phyloP scores from a whole-genome alignment of 805 yeast genomes.

The Lipomyces yamanashiensis region DNA sequence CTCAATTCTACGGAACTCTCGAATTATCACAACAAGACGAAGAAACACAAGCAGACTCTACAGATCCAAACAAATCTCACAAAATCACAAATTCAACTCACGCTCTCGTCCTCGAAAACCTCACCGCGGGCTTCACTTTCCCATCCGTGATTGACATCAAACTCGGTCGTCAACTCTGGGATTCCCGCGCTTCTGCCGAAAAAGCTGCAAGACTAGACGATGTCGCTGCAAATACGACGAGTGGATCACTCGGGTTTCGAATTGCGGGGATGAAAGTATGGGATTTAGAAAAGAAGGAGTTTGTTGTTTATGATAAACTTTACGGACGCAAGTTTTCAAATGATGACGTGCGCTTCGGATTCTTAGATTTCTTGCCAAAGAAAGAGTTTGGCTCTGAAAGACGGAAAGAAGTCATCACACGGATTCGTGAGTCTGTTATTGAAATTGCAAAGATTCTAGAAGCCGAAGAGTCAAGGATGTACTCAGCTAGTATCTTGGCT shows the following conservation, averaged over 20 bases:
- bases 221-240: constrained; percentile 76
- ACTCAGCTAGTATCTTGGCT: constrained; percentile 74
- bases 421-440: constrained; percentile 64
- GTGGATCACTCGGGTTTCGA: constrained; percentile 75
- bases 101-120: constrained; percentile 70
- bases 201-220: constrained; percentile 63
- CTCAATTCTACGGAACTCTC: constrained; percentile 66
- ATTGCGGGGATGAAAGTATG: constrained; percentile 84
- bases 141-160: constrained; percentile 87
- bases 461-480: constrained; percentile 64
- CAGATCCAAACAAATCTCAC: constrained; percentile 28
- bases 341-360: constrained; percentile 51
- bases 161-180: constrained; percentile 73
- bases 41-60: constrained; percentile 25
- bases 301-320: constrained; percentile 62
- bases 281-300: constrained; percentile 40
- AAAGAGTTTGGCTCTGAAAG: constrained; percentile 42
- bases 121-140: constrained; percentile 59
- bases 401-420: constrained; percentile 49
- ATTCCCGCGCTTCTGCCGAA: constrained; percentile 57
- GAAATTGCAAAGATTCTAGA: constrained; percentile 67
- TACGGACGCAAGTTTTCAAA: constrained; percentile 68
- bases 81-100: constrained; percentile 28
- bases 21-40: constrained; percentile 43
- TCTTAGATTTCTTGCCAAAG: constrained; percentile 51